Base-by-base conservation (phyloP, 345 rosid genomes). In the Hypericum perforatum region DNA sequence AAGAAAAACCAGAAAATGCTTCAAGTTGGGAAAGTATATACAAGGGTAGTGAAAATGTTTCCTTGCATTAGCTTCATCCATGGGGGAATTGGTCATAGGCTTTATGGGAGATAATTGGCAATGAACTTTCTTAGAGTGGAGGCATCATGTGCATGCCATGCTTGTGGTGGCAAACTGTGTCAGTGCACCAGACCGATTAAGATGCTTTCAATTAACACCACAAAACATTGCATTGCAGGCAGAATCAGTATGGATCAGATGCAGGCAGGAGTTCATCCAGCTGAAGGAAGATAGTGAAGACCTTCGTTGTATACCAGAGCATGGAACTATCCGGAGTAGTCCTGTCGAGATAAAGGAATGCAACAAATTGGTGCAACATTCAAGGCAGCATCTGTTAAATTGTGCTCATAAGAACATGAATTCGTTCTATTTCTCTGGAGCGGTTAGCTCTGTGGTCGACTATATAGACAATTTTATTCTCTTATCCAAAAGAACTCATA, bases 201-300 rank as follows among this genome's bases (percentile, higher is more conserved):
- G 32, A 22, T 22, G 32, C 32, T 22, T 22, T 22, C 32, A 22
- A 4, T 22, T 22, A 22, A 22, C 32, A 22, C 32, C 32, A 22
- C 32, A 4, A 22, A 8, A 39, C 59, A 46, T 63, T 57, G n/a
- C 72, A 47, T 69, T 61, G 65, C 87, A 85, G 97, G 79, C 52
- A 61, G 82, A 79, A 60, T 59, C 74, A 57, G 58, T 82, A 56
- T 79, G 79, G 85, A 63, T 53, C 60, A 67, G 63, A 57, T 85
- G 97, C 70, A 60, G 76, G 79, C 62, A 72, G 47, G 86, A 84
- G 59, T 66, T 84, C 63, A 63, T 63, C 49, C 63, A 53, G 51
- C 67, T 84, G 59, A 75, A 70, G 64, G 87, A 80, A 15, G 67
- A 66, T 63, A 63, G 74, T 41, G 68, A 68, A 63, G 79, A 62